Conservation (phyloP, 2,329 filamentous ascomycete species). For the Ceratocystis ficicola region DNA sequence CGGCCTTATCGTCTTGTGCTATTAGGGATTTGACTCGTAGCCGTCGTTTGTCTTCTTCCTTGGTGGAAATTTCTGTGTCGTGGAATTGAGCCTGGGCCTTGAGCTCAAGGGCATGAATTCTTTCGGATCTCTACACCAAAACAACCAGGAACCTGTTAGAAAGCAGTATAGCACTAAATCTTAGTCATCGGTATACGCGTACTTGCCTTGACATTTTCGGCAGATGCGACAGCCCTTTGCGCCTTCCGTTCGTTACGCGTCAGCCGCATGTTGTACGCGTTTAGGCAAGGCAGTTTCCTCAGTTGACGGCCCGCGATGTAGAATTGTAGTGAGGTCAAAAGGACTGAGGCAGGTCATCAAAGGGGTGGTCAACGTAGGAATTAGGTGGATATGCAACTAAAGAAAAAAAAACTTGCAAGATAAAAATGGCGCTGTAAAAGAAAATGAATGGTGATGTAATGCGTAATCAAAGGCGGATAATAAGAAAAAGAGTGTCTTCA, state of each 20-base stretch:
- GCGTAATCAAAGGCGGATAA: neutral
- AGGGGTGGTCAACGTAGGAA: neutral
- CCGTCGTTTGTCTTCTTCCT: conserved; percentile 62
- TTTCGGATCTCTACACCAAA: conserved; percentile 16
- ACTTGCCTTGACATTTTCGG: conserved; percentile 19
- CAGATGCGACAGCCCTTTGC: conserved; percentile 10
- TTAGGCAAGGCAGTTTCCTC: conserved; percentile 8
- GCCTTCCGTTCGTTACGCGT: conserved; percentile 20
- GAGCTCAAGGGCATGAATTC: conserved; percentile 31
- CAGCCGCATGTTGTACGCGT: conserved; percentile 20
- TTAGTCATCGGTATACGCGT: neutral
- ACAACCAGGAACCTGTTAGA: conserved; percentile 4
- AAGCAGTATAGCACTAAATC: neutral
- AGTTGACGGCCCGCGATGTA: neutral
- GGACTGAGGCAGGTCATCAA: too few relatives aligned
- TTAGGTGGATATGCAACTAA: neutral
- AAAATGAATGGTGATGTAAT: neutral
- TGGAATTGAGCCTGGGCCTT: conserved; percentile 57
- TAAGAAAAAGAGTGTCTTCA: neutral
- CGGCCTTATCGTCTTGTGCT: conserved; percentile 62
- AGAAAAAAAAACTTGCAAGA: neutral
- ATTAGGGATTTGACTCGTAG: conserved; percentile 56
- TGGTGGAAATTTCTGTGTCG: conserved; percentile 54
- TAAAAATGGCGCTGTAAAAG: neutral
- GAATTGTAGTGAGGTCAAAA: neutral